phyloP scores from a whole-genome alignment of 2,329 filamentous ascomycete genomes.

The Fusarium nodosum region DNA sequence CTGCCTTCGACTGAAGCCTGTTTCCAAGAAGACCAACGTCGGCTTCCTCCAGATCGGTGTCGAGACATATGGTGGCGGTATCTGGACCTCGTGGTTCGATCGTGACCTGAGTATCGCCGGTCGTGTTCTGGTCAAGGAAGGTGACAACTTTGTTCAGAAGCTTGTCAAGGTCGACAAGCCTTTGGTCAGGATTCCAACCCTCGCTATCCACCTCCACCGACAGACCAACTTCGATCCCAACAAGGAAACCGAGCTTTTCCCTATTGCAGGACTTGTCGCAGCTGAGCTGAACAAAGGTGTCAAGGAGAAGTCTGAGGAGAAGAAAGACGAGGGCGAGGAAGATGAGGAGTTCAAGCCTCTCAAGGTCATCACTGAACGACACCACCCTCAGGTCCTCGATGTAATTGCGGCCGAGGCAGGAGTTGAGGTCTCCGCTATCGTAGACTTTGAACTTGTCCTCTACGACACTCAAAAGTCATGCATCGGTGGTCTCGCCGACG shows the following conservation, averaged over 20 bases:
- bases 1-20: constrained; percentile 91
- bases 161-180: constrained; percentile 92
- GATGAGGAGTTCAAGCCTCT: constrained; percentile 78
- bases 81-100: constrained; percentile 99
- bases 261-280: constrained; percentile 88
- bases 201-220: constrained; percentile 94
- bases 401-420: constrained; percentile 85
- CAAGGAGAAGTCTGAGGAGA: constrained; percentile 59
- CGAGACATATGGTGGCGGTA: constrained; percentile 95
- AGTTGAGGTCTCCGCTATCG: constrained; percentile 76
- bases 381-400: constrained; percentile 89
- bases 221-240: constrained; percentile 91
- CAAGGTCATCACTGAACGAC: constrained; percentile 81
- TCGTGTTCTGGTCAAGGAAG: constrained; percentile 82
- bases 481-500: constrained; percentile 89
- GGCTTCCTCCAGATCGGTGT: constrained; percentile 96
- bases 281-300: constrained; percentile 87
- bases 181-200: constrained; percentile 89
- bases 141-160: constrained; percentile 81
- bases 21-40: constrained; percentile 87
- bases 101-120: constrained; percentile 93
- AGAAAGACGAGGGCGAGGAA: constrained; percentile 54
- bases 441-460: constrained; percentile 97
- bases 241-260: constrained; percentile 96
- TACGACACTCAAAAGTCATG: constrained; percentile 95